A percentile compares a stretch with the other conserved stretches of the same genome.
Evolutionary conservation across 2,329 filamentous ascomycete genomes (phyloP).

Genomic region (Phaeomoniella chlamydospora): DNA sequence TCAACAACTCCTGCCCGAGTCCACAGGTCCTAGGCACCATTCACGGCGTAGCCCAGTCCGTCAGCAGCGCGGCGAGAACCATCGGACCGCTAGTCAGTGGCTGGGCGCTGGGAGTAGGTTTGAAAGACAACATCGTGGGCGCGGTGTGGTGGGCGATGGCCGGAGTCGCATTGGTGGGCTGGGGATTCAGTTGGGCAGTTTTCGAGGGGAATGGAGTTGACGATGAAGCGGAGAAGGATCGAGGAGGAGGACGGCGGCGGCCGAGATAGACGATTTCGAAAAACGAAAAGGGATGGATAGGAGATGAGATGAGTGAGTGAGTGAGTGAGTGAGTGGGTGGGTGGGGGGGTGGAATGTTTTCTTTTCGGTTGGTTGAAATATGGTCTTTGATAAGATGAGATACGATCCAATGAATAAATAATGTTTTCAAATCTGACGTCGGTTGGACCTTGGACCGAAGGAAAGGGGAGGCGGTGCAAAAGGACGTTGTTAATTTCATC

Average conservation of each 20-base stretch:
- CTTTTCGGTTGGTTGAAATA: too few species aligned
- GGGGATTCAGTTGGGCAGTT: conserved; percentile 44
- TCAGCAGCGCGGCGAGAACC: conserved; percentile 38
- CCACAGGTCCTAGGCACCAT: conserved; percentile 41
- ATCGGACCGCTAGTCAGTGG: conserved; percentile 41
- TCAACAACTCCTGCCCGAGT: conserved; percentile 47
- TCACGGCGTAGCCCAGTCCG: conserved; percentile 43
- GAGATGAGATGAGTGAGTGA: too few species aligned
- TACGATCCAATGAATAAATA: too few species aligned
- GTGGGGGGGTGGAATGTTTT: background rate
- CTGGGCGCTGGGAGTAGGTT: conserved; percentile 37
- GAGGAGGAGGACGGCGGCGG: too few species aligned
- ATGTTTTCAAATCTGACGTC: too few species aligned
- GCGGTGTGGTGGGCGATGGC: conserved; percentile 44
- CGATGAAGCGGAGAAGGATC: conserved; percentile 14
- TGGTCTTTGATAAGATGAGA: too few species aligned
- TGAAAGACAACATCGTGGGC: conserved; percentile 39
- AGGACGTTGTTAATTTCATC: too few species aligned
- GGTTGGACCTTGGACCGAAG: too few species aligned
- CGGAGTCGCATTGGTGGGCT: conserved; percentile 39
- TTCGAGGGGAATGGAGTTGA: conserved; percentile 52
- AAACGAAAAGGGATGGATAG: too few species aligned
- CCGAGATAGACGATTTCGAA: too few species aligned
- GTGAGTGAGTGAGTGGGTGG: conserved; percentile 1
- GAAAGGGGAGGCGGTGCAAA: too few species aligned